Conservation (phyloP, 495 filamentous ascomycete species). For the Pyrenula massariospora region DNA sequence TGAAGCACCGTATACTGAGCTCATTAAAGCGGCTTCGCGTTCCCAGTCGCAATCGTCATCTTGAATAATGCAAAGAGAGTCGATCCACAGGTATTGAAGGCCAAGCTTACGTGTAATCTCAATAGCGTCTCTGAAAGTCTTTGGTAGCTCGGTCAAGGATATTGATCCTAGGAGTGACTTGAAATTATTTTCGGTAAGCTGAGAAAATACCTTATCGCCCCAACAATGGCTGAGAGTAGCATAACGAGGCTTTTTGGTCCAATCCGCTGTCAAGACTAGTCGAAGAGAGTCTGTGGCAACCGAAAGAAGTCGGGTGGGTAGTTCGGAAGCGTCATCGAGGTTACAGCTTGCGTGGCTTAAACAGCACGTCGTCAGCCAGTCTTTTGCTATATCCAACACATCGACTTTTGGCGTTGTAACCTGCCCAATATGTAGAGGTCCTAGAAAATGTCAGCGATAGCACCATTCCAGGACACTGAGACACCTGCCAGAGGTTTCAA, state of each 20-base stretch:
- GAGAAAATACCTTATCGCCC: slow-evolving; percentile 1
- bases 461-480: no score
- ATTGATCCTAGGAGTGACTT: background rate
- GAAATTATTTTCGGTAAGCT: background rate
- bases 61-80: slow-evolving; percentile 16
- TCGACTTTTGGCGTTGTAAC: background rate
- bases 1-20: slow-evolving; percentile 22
- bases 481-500: no score
- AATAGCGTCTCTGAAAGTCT: slow-evolving; percentile 16
- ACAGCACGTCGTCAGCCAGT: background rate
- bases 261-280: background rate
- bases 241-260: background rate
- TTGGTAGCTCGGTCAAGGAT: slow-evolving; percentile 5
- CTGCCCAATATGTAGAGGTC: background rate
- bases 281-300: background rate
- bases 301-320: background rate
- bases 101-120: slow-evolving; percentile 7
- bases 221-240: slow-evolving; percentile 12
- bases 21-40: slow-evolving; percentile 12
- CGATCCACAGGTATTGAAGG: slow-evolving; percentile 14
- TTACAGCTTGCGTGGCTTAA: background rate
- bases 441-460: no score
- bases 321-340: background rate
- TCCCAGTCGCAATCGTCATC: slow-evolving; percentile 12
- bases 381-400: background rate